phyloP scores from a whole-genome alignment of 768 basidiomycete species.

The Favolaschia claudopus region DNA sequence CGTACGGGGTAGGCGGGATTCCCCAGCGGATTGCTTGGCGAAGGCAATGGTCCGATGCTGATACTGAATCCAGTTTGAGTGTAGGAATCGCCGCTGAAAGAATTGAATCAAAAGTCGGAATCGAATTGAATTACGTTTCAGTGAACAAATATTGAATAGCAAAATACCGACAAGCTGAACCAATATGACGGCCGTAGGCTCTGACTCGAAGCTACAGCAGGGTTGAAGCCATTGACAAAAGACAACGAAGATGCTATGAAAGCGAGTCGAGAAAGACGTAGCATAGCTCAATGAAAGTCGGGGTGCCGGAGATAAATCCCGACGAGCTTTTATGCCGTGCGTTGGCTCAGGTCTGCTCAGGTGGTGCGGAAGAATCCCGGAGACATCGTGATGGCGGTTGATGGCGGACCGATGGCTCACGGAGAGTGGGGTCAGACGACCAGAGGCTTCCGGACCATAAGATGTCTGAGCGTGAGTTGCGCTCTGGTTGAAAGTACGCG shows the following conservation, averaged over 20 bases:
- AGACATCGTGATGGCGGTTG: too few species aligned
- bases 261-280: background rate
- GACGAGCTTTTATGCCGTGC: slow-evolving; percentile 7
- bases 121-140: too few species aligned
- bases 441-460: too few species aligned
- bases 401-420: too few species aligned
- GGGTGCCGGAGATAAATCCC: background rate
- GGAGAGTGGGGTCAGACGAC: too few species aligned
- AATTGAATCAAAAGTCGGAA: too few species aligned
- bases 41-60: slow-evolving; percentile 35
- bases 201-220: too few species aligned
- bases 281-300: too few species aligned
- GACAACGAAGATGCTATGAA: slow-evolving; percentile 4
- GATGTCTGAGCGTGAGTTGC: too few species aligned
- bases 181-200: slow-evolving; percentile 9
- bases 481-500: too few species aligned
- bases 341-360: slow-evolving; percentile 3
- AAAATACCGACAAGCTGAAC: slow-evolving; percentile 21
- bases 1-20: slow-evolving; percentile 43
- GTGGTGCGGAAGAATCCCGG: slow-evolving; percentile 7
- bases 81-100: slow-evolving; percentile 48
- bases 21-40: slow-evolving; percentile 42
- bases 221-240: too few species aligned
- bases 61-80: slow-evolving; percentile 43
- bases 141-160: background rate